Evolutionary conservation across 331 rosid genomes (phyloP), one percentile per base, ranked within the genome.

Genomic region (Cydonia oblonga): DNA sequence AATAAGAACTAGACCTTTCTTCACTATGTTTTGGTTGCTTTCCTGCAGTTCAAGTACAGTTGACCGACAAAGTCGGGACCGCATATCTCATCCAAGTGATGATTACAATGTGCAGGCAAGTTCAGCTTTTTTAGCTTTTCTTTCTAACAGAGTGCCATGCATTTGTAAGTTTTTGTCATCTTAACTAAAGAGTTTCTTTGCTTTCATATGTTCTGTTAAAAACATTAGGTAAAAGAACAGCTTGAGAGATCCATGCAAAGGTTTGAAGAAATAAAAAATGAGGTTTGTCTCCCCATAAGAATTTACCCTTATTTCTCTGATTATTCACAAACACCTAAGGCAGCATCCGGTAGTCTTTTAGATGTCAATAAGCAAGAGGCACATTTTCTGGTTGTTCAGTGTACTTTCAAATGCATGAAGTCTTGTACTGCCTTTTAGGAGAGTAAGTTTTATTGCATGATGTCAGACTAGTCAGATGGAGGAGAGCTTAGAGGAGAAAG

Each of bases 381-480:
- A 25, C 5, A 25, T 28, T 24, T 72, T 16, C 3, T 19, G 68
- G 22, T 60, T 2, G 57, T 40, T 26, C 1, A 25, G 12, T 26
- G 10, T 58, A 26, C 9, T 11, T 28, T 25, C 22, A 26, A 26
- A 6, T 59, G 66, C 66, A 9, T 2, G 2, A 51, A 56, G 22
- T 1, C 30, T 16, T 23, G 11, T 5, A 14, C 23, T 70, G 35
- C 26, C 40, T 5, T 35, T 68, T 33, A 63, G 73, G 60, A 71
- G 75, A 69, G 22, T 80, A 74, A 52, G 25, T 66, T 74, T 67
- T 56, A 66, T 75, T 68, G 73, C 69, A 74, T 69, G 66, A 77
- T 83, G 32, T 66, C 84, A 95, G 97, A 86, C 87, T 82, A 73
- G 78, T 83, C 82, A 67, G 61, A 71, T 88, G 77, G 92, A 86